Percentiles rank a stretch among this genome's conserved stretches.
Conservation (phyloP, 306 rosid genomes). For the Clitoria ternatea region DNA sequence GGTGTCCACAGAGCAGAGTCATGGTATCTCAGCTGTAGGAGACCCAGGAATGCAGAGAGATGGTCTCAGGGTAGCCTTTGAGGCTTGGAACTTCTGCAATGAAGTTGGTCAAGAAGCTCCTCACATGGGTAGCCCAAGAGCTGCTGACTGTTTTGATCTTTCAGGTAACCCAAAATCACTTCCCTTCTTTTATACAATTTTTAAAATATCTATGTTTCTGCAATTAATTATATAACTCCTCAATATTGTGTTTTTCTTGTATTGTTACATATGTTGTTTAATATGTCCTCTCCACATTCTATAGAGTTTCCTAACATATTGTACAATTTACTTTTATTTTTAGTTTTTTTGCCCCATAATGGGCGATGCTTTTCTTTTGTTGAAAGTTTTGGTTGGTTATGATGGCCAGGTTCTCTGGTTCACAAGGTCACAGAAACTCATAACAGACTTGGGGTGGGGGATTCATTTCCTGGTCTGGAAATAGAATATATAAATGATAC, state of each 20-base stretch:
- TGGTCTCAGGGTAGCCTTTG: slow-evolving; percentile 74
- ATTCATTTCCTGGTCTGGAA: slow-evolving; percentile 39
- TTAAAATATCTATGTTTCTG: no score
- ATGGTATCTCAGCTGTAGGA: slow-evolving; percentile 61
- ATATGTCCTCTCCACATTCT: not conserved
- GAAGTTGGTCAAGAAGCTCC: slow-evolving; percentile 86
- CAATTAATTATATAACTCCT: not conserved
- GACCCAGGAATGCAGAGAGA: slow-evolving; percentile 87
- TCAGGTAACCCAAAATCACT: slow-evolving; percentile 38
- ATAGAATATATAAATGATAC: slow-evolving; percentile 26
- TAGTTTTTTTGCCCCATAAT: not conserved
- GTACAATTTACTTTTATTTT: not conserved
- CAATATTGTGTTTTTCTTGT: not conserved
- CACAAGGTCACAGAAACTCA: slow-evolving; percentile 48
- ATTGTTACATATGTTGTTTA: not conserved
- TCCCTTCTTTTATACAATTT: not conserved
- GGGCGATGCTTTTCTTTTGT: not conserved
- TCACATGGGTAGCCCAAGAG: slow-evolving; percentile 75
- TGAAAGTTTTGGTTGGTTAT: slow-evolving; percentile 14
- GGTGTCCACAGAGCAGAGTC: slow-evolving; percentile 16
- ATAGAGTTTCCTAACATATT: not conserved
- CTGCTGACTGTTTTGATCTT: slow-evolving; percentile 80
- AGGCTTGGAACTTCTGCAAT: slow-evolving; percentile 93
- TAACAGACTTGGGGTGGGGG: slow-evolving; percentile 64
- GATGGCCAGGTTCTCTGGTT: slow-evolving; percentile 38